Conservation (phyloP, 495 filamentous ascomycete species). For the Neurospora sp. region DNA sequence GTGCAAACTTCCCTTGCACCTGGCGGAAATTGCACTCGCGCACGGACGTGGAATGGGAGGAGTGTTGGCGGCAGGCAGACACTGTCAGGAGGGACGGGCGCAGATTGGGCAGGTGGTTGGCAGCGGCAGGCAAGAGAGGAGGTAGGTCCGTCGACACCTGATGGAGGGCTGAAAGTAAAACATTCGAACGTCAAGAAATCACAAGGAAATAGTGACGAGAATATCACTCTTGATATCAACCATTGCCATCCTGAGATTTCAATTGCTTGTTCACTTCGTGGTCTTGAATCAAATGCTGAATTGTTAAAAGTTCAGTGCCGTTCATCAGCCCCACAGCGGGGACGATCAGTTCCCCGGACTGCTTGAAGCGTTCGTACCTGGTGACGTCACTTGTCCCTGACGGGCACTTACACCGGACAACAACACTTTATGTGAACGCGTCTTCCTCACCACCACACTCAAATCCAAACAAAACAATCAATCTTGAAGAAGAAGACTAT, state of each 20-base stretch:
- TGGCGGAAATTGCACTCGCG: not conserved
- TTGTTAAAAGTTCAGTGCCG: not conserved
- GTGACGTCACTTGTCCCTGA: not conserved
- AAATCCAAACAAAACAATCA: not conserved
- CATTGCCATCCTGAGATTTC: not conserved
- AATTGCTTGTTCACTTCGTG: not conserved
- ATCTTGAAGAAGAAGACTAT: not conserved
- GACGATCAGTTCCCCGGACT: not conserved
- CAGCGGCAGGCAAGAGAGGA: not conserved
- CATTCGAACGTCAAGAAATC: not conserved
- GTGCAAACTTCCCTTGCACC: constrained; percentile 4
- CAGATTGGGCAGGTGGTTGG: not conserved
- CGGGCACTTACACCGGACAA: not conserved
- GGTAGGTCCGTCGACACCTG: too few species aligned
- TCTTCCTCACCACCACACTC: not conserved
- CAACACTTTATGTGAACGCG: not conserved
- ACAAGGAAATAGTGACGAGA: not conserved
- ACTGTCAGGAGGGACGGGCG: not conserved
- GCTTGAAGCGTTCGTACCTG: not conserved
- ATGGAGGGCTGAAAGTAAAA: not conserved
- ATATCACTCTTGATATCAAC: not conserved
- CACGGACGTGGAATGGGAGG: not conserved
- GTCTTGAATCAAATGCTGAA: not conserved
- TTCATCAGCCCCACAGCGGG: not conserved
- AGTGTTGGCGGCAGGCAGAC: not conserved